Conservation (phyloP, 2,329 filamentous ascomycete genomes). For the Pestalotiopsis sp. region DNA sequence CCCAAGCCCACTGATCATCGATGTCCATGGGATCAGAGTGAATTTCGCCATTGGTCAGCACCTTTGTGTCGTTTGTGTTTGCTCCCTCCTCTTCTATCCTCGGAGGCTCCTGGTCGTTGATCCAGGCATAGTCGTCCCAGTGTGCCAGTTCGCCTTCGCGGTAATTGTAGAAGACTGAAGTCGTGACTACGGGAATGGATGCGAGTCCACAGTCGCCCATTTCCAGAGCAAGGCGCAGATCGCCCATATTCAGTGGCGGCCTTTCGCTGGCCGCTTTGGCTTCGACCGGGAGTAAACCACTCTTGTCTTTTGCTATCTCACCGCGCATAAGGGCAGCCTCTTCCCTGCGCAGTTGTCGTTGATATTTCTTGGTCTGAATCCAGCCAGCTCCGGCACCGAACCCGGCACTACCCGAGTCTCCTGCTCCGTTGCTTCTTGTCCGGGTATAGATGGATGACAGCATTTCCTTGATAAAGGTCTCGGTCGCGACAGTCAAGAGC, state of each 20-base stretch:
- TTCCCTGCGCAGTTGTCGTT: slow-evolving; percentile 72
- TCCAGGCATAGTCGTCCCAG: slow-evolving; percentile 62
- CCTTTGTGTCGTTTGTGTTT: slow-evolving; percentile 36
- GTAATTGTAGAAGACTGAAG: slow-evolving; percentile 70
- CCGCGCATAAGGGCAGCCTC: slow-evolving; percentile 75
- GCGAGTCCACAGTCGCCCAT: slow-evolving; percentile 76
- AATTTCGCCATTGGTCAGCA: slow-evolving; percentile 49
- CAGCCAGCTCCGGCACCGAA: slow-evolving; percentile 69
- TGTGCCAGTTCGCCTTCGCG: slow-evolving; percentile 76
- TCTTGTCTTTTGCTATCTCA: slow-evolving; percentile 73
- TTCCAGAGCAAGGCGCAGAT: slow-evolving; percentile 75
- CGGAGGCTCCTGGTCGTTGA: slow-evolving; percentile 39
- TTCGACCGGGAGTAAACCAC: slow-evolving; percentile 79
- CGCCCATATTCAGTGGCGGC: slow-evolving; percentile 74
- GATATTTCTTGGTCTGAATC: slow-evolving; percentile 81
- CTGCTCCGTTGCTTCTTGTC: slow-evolving; percentile 66
- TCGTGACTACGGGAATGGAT: slow-evolving; percentile 75
- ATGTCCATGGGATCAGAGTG: slow-evolving; percentile 61
- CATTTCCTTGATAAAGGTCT: slow-evolving; percentile 69
- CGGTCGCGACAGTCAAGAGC: slow-evolving; percentile 67
- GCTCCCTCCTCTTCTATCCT: slow-evolving; percentile 30
- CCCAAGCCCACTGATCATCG: slow-evolving; percentile 58
- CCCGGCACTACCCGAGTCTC: slow-evolving; percentile 62
- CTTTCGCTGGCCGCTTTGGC: slow-evolving; percentile 74
- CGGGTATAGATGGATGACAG: slow-evolving; percentile 65